Percentiles rank a stretch among this genome's conserved stretches.
These are phyloP conservation scores for Globisporangium mamillatum DNA, from an alignment of 352 stramenopile genomes.

Conservation along the genomic window DNA sequence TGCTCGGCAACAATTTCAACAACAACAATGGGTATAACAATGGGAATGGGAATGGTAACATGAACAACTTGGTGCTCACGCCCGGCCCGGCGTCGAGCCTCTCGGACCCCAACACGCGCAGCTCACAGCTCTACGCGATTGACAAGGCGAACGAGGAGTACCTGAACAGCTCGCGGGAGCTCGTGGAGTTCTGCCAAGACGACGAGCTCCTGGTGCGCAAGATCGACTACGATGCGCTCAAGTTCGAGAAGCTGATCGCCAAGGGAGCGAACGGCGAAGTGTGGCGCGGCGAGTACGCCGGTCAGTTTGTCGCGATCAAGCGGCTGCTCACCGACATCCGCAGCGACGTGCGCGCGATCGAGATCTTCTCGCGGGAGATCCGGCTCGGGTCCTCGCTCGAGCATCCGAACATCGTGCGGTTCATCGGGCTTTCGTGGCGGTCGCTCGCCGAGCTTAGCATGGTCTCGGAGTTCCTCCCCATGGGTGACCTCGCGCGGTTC, in stretches of 20 bases:
- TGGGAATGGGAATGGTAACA: neutral
- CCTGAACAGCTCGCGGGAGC: slow-evolving; percentile 25
- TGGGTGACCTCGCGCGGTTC: slow-evolving; percentile 52
- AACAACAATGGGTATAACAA: neutral
- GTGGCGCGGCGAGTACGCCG: slow-evolving; percentile 42
- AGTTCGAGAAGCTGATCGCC: slow-evolving; percentile 40
- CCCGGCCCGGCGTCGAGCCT: neutral
- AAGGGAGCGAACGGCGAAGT: slow-evolving; percentile 60
- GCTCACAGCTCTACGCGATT: slow-evolving; percentile 11
- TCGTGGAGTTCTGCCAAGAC: slow-evolving; percentile 37
- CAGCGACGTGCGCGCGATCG: slow-evolving; percentile 33
- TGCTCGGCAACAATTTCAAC: slow-evolving; percentile 8
- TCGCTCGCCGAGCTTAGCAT: slow-evolving; percentile 49
- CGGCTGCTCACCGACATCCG: slow-evolving; percentile 48
- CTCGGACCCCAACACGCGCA: slow-evolving; percentile 5
- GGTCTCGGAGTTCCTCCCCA: slow-evolving; percentile 59
- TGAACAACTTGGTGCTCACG: slow-evolving; percentile 7
- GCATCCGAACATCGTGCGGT: slow-evolving; percentile 70
- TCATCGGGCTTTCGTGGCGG: slow-evolving; percentile 60
- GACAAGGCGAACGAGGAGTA: slow-evolving; percentile 15
- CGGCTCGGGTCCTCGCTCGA: slow-evolving; percentile 41
- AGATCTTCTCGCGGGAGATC: slow-evolving; percentile 55
- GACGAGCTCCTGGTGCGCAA: slow-evolving; percentile 45
- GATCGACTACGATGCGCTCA: slow-evolving; percentile 37
- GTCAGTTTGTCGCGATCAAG: slow-evolving; percentile 58